Conservation (phyloP, 345 rosid genomes). For the Eucalyptus coolabah region DNA sequence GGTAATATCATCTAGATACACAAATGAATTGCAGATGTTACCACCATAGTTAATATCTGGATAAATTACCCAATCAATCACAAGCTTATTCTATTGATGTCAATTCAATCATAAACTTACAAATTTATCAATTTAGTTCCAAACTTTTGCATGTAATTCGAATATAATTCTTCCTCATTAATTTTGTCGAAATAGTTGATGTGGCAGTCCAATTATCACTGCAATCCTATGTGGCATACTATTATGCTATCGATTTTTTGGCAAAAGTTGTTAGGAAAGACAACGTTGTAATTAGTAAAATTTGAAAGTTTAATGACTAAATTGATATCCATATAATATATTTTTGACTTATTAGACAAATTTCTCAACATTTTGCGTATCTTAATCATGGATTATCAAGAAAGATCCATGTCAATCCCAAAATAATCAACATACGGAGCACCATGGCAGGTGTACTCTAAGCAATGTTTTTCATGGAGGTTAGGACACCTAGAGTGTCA, state of each 20-base stretch:
- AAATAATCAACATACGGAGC: not conserved
- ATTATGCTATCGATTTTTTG: not conserved
- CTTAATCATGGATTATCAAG: not conserved
- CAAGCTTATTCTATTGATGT: too few relatives aligned
- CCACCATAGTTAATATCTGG: not conserved
- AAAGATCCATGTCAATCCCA: not conserved
- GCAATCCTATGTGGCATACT: not conserved
- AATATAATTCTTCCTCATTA: not conserved
- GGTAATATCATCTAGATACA: not conserved
- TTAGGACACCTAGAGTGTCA: too few relatives aligned
- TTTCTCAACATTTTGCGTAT: not conserved
- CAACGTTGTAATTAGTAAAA: not conserved
- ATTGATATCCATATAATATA: not conserved
- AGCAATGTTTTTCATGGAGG: not conserved
- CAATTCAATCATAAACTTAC: too few relatives aligned
- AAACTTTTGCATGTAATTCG: not conserved
- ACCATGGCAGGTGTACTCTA: not conserved
- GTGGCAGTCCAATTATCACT: not conserved
- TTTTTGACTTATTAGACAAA: not conserved
- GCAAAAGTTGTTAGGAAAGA: not conserved
- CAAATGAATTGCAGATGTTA: not conserved
- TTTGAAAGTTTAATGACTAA: not conserved
- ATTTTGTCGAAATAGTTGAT: not conserved
- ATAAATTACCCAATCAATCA: too few relatives aligned
- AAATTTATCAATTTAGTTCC: too few relatives aligned